Base-by-base conservation (phyloP, 225 moss, liverwort and hornwort genomes). In the Thuidium tamariscinum region DNA sequence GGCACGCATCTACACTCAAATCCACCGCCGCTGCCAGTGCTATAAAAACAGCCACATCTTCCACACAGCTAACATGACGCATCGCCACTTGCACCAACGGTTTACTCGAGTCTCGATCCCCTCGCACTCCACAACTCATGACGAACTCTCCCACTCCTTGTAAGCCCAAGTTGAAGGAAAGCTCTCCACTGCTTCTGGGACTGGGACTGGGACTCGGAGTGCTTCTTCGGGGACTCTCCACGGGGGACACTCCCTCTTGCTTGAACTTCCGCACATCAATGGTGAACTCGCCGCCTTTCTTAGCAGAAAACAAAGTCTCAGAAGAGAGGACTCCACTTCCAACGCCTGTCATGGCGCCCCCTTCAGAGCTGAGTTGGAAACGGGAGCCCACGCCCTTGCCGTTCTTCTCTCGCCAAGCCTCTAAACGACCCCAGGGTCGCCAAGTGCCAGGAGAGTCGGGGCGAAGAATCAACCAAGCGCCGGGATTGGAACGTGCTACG, bases 1-100 rank as follows among this genome's bases (percentile, higher is more conserved):
- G 94, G 74, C 97, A 97, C 42, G 95, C 95, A 90, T 97, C 95
- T 25, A 95, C 97, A 82, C 97, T 97, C 15, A 97, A 89, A 89
- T 97, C 95, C 68, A 95, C 91, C 55, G 97, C 95, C 72, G 97
- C 97, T 19, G 97, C 95, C 27, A 97, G 90, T 13, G 97, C 95
- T 85, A 97, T 94, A 55, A 95, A 97, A 65, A 95, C 95, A 49
- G 95, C 97, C 18, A 94, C 95, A 69, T 97, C 95, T 79, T 97
- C 95, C 21, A 95, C 94, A 78, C 95, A 95, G 60, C 91, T 92
- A 7, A 95, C 95, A 84, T 97, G 95, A 51, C 95, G 92, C 94
- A 93, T 95, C 52, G 95, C 97, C 79, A 97, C 91, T 88, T 97
- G 94, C 57, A 97, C 93, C 48, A 93, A 68, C 6, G 95, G 95